Base-by-base conservation (phyloP, 305 asterid genomes). In the Fraxinus paxiana region DNA sequence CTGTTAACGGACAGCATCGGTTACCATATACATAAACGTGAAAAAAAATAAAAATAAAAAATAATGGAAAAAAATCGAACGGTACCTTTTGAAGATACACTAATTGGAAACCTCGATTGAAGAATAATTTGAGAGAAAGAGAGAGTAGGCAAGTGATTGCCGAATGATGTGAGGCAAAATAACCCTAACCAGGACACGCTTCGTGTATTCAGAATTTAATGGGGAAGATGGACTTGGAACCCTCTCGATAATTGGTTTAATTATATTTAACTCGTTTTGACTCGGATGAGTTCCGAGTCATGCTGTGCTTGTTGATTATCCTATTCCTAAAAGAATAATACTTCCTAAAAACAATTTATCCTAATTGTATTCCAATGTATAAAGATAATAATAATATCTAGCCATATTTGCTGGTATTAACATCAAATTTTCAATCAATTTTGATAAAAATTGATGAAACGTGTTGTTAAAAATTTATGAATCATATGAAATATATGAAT, bases 41-140 rank as follows among this genome's bases (percentile, higher is more conserved):
- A 1, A 35, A 75, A 30, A 15, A 70, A 72, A 43, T 20, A 30
- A 15, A 69, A 72, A 43, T 20, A 31, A 33, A 33, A 77, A 70
- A 6, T 37, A 77, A 82, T 3, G 41, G 22, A 4, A 43, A 10
- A 78, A 5, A 76, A 43, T 31, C 6, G 74, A 38, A 74, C 51
- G 69, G 65, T 81, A 85, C 83, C 83, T 70, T 51, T 46, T 35
- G 61, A 33, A 48, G 30, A 73, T 63, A 72, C 12, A 7, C 82
- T 76, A 56, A 80, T 79, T 72, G 43, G 77, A 78, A 76, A 56
- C 84, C 85, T 86, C 87, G 85, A 82, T 84, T 80, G 84, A 78
- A 81, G 86, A 85, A 67, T 78, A 69, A 81, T 71, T 41, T 54
- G 76, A 17, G 76, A 76, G 84, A 80, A 33, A 71, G 26, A 30